phyloP scores from a whole-genome alignment of 768 basidiomycete genomes.

The Xanthoconium stramineum region DNA sequence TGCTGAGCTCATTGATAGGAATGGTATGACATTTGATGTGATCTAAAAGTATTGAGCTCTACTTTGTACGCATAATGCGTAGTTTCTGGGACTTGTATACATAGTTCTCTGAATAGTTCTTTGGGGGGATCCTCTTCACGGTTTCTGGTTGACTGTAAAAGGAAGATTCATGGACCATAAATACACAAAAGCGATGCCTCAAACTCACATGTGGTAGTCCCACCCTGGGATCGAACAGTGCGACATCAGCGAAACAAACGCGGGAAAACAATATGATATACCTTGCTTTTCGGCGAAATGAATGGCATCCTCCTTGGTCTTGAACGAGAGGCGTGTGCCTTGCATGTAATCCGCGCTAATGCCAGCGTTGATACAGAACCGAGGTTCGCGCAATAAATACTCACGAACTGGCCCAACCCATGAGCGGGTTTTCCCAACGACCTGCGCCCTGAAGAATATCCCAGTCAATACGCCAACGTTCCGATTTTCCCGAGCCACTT shows the following conservation, averaged over 20 bases:
- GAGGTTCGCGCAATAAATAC: slow-evolving; percentile 29
- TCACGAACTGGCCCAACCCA: slow-evolving; percentile 96
- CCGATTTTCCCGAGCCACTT: slow-evolving; percentile 80
- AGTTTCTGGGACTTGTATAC: slow-evolving; percentile 77
- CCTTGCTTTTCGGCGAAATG: slow-evolving; percentile 98
- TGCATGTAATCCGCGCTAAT: slow-evolving; percentile 93
- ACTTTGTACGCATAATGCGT: slow-evolving; percentile 88
- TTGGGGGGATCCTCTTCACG: slow-evolving; percentile 70
- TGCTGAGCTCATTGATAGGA: not conserved
- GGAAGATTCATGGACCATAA: slow-evolving; percentile 1
- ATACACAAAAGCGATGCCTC: slow-evolving; percentile 1
- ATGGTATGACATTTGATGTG: not conserved
- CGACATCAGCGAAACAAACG: not conserved
- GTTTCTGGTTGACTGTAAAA: slow-evolving; percentile 51
- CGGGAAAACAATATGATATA: slow-evolving; percentile 26
- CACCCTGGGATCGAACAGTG: slow-evolving; percentile 54
- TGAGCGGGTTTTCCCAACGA: slow-evolving; percentile 97
- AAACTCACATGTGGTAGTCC: slow-evolving; percentile 85
- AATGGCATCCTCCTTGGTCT: slow-evolving; percentile 84
- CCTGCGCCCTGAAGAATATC: slow-evolving; percentile 87
- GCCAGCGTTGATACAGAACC: not conserved
- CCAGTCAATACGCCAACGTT: slow-evolving; percentile 93
- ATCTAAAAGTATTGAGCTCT: slow-evolving; percentile 36
- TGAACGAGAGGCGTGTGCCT: slow-evolving; percentile 80
- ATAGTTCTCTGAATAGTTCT: slow-evolving; percentile 92